Base-by-base conservation (phyloP, 1,284 basidiomycete genomes). In the Hemileia vastatrix region DNA sequence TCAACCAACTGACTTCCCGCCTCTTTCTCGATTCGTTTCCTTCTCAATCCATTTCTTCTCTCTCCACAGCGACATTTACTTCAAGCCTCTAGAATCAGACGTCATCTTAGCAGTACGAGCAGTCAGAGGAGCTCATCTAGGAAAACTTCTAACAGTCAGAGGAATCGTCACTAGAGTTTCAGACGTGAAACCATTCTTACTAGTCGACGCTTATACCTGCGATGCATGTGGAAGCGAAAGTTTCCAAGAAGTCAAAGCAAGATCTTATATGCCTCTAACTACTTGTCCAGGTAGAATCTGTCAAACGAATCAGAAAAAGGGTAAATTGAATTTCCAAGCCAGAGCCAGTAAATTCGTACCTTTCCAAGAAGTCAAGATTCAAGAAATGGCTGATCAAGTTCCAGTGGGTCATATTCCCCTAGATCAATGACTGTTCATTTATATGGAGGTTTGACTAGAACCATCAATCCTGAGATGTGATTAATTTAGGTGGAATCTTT, bases 301-400 rank as follows among this genome's bases (percentile, higher is more conserved):
- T 77, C 81, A 83, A 76, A 88, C 86, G 76, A 94, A 97, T 74
- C 82, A 84, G n/a, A 85, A 90, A 53, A 86, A 82, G 36, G 92
- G 93, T 5, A 87, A 87, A n/a, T 78, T 99, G 64, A 90, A 95
- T 74, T 96, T 97, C 88, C 95, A 98, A 78, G 96, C 94, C 2
- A 83, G 95, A 36, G 95, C 95, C 19, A 91, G 89, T 78, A 86
- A 95, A 64, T 99, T 98, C 77, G 89, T 88, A 71, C 91, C 94
- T 0, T 99, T 98, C 81, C 95, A 99, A 76, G 95, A 99, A 77
- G 85, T 96, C 68, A 95, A 95, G 78, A 90, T 99, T 53, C 95
- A 99, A 77, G 95, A 99, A 78, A 95, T 98, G 94, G 89, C 95
- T 23, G 95, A 98, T 74, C 95, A 99, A 85, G 95, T 99, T 0